A percentile compares a stretch with the other conserved stretches of the same genome.
phyloP scores from a whole-genome alignment of 331 rosid genomes.

The Erythrophleum ivorense region DNA sequence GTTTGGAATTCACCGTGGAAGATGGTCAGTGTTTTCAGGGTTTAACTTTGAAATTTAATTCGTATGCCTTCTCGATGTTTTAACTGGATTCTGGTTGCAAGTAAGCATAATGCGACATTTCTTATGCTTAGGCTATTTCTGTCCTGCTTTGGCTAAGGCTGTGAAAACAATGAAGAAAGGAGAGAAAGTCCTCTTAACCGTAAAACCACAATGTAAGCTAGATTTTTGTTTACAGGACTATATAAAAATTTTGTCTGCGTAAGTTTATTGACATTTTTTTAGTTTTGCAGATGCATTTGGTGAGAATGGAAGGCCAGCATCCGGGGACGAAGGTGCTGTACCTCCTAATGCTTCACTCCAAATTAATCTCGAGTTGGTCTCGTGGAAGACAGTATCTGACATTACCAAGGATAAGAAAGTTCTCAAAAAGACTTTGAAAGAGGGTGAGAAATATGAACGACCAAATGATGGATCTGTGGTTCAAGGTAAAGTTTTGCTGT shows the following conservation, averaged over 20 bases:
- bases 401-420: constrained; percentile 69
- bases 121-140: constrained; percentile 65
- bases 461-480: constrained; percentile 93
- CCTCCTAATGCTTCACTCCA: constrained; percentile 75
- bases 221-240: not conserved
- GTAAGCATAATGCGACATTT: not conserved
- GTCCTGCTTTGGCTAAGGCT: constrained; percentile 87
- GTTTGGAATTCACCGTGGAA: constrained; percentile 68
- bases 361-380: constrained; percentile 73
- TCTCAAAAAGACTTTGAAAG: constrained; percentile 73
- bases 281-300: constrained; percentile 77
- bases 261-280: constrained; percentile 6
- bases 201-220: constrained; percentile 83
- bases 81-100: not conserved
- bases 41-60: not conserved
- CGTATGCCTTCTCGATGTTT: not conserved
- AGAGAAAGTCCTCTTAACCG: constrained; percentile 74
- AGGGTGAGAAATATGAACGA: constrained; percentile 83
- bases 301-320: constrained; percentile 68
- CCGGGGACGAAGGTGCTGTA: constrained; percentile 65
- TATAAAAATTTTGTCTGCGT: not conserved
- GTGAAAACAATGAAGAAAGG: constrained; percentile 94
- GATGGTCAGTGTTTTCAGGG: constrained; percentile 55
- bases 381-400: constrained; percentile 78
- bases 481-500: constrained; percentile 50